Evolutionary conservation across 73 alveolate genomes (phyloP).

Genomic region (Urostyla sp.): DNA sequence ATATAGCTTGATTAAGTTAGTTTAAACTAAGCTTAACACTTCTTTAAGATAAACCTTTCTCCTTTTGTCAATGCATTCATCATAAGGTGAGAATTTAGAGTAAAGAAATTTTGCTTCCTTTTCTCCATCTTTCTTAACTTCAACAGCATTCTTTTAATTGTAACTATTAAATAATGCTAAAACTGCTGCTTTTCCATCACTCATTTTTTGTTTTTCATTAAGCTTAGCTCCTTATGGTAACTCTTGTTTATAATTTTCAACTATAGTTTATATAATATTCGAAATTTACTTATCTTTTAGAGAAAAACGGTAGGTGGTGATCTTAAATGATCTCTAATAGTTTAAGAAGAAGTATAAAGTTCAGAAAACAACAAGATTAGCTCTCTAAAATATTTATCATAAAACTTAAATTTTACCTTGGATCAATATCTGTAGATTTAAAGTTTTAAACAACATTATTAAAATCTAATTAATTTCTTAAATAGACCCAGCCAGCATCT

Average conservation of each 20-base stretch:
- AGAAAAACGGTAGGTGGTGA: slow-evolving; percentile 20
- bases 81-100: slow-evolving; percentile 3
- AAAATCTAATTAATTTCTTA: slow-evolving; percentile 22
- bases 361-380: slow-evolving; percentile 19
- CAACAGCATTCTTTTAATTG: slow-evolving; percentile 39
- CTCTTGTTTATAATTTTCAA: background rate
- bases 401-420: slow-evolving; percentile 35
- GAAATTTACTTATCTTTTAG: slow-evolving; percentile 13
- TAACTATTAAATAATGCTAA: slow-evolving; percentile 12
- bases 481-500: slow-evolving; percentile 69
- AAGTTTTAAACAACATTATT: slow-evolving; percentile 48
- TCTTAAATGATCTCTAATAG: slow-evolving; percentile 2
- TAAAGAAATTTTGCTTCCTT: slow-evolving; percentile 19
- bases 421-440: slow-evolving; percentile 58
- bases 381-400: slow-evolving; percentile 25
- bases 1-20: slow-evolving; percentile 52
- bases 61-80: slow-evolving; percentile 8
- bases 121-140: slow-evolving; percentile 37
- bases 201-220: slow-evolving; percentile 8
- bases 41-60: slow-evolving; percentile 34
- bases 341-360: background rate
- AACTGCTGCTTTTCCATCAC: slow-evolving; percentile 38
- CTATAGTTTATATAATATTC: background rate
- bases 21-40: slow-evolving; percentile 35
- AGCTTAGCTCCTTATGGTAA: background rate